Evolutionary conservation across 257 asterid genomes (phyloP), one percentile per base, ranked within the genome.

Genomic region (Anisodus acutangulus): DNA sequence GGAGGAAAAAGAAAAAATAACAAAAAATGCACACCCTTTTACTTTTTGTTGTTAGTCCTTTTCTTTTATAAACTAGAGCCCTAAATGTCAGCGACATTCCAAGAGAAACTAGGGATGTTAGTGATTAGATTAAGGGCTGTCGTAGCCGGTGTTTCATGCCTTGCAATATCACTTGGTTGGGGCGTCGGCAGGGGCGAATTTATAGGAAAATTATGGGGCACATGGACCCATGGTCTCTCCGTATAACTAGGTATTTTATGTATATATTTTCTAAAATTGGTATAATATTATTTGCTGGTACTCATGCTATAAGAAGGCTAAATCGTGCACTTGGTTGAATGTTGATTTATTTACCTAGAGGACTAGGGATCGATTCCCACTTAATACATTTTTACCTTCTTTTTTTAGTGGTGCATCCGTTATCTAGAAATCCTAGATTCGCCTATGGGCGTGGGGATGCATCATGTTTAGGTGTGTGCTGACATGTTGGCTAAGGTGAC

Each of bases 101-200:
- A 76, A 51, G 81, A 9, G 81, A 49, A 26, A 53, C 81, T 76
- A 76, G 63, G 51, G 81, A 26, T 76, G 0, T 51, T 26, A 26
- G 45, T 49, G 6, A 53, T 72, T 19, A 47, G 80, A 19, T 8
- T 5, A 49, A 47, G 80, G 80, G 80, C 80, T 9, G 47, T 59
- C 41, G 22, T 47, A 19, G 41, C 19, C 9, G 12, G 5, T 19
- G 37, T 47, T 19, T 70, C 53, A 71, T 72, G 11, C 80, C 41
- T 72, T 19, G 47, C 60, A 72, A n/a, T 37, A 3, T 72, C 58
- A n/a, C 60, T 72, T 72, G 19, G 43, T 22, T 72, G 79, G 60
- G n/a, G 41, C 80, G 11, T 47, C 35, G 35, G 35, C 35, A 31
- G 35, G 35, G 35, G 35, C 35, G 35, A 31, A 31, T 31, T 31